phyloP scores from a whole-genome alignment of 306 rosid genomes.

The Cucumis sativus region DNA sequence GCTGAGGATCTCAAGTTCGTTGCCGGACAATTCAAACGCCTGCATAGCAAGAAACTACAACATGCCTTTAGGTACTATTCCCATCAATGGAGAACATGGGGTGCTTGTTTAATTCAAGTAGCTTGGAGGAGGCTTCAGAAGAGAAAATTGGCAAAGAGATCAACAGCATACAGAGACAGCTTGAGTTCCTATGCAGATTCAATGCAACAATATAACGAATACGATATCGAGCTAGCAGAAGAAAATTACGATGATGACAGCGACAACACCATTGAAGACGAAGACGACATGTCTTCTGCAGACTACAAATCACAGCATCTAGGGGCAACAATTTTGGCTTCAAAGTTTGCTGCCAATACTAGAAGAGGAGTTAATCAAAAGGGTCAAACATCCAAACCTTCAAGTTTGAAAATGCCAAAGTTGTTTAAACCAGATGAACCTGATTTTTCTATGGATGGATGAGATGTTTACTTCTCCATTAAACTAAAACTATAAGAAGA shows the following conservation, averaged over 20 bases:
- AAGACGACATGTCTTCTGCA: conserved; percentile 11
- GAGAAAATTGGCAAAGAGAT: conserved; percentile 48
- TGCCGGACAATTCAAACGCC: conserved; percentile 73
- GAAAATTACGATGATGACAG: conserved; percentile 10
- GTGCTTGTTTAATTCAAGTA: conserved; percentile 53
- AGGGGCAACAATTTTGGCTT: conserved; percentile 56
- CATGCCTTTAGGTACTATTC: conserved; percentile 55
- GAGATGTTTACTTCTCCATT: conserved; percentile 18
- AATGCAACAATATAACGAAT: conserved; percentile 7
- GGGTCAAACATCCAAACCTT: conserved; percentile 10
- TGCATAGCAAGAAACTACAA: conserved; percentile 66
- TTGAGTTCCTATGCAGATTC: conserved; percentile 21
- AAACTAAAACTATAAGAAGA: background rate
- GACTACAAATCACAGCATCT: conserved; percentile 20
- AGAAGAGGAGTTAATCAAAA: conserved; percentile 37
- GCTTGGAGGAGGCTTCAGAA: conserved; percentile 61
- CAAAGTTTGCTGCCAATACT: conserved; percentile 66
- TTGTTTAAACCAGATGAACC: conserved; percentile 85
- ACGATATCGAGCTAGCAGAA: conserved; percentile 14
- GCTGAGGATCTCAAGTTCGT: conserved; percentile 76
- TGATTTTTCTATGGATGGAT: conserved; percentile 46
- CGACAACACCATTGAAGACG: background rate
- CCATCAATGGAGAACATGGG: conserved; percentile 91
- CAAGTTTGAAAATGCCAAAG: conserved; percentile 44
- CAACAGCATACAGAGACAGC: conserved; percentile 32